Evolutionary conservation across 2,329 filamentous ascomycete species (phyloP).

Genomic region (Pyricularia sp.): DNA sequence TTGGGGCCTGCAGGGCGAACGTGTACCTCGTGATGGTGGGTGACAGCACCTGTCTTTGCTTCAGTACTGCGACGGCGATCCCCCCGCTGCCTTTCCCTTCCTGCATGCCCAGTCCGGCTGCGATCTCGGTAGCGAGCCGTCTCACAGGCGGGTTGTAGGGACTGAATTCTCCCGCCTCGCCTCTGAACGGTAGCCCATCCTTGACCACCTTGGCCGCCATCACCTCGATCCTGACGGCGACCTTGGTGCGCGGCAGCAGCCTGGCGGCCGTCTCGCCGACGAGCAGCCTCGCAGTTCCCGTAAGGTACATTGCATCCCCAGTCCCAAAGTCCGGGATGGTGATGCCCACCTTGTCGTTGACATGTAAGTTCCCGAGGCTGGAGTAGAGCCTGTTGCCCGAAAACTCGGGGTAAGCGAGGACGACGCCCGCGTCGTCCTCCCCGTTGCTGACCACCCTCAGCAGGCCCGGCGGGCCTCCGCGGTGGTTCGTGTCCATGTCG

Average conservation of each 20-base stretch:
- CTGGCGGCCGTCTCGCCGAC: conserved; percentile 51
- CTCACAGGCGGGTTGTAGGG: conserved; percentile 75
- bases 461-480: conserved; percentile 68
- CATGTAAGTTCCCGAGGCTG: conserved; percentile 66
- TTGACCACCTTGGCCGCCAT: conserved; percentile 52
- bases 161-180: conserved; percentile 46
- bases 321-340: conserved; percentile 66
- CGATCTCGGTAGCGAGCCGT: conserved; percentile 47
- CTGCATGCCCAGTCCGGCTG: conserved; percentile 14
- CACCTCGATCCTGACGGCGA: conserved; percentile 62
- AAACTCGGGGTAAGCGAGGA: conserved; percentile 72
- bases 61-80: conserved; percentile 40
- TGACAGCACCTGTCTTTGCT: conserved; percentile 50
- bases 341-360: conserved; percentile 59
- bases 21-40: conserved; percentile 58
- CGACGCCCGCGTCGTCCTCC: conserved; percentile 17
- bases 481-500: conserved; percentile 78
- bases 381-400: conserved; percentile 81
- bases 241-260: conserved; percentile 58
- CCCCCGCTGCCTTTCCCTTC: not conserved
- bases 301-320: conserved; percentile 65
- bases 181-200: conserved; percentile 59
- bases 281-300: conserved; percentile 59
- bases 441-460: conserved; percentile 56
- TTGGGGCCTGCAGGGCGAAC: conserved; percentile 24